Evolutionary conservation across 2,329 filamentous ascomycete genomes (phyloP), one percentile per base, ranked within the genome.

Genomic region (Thelonectria blattea): DNA sequence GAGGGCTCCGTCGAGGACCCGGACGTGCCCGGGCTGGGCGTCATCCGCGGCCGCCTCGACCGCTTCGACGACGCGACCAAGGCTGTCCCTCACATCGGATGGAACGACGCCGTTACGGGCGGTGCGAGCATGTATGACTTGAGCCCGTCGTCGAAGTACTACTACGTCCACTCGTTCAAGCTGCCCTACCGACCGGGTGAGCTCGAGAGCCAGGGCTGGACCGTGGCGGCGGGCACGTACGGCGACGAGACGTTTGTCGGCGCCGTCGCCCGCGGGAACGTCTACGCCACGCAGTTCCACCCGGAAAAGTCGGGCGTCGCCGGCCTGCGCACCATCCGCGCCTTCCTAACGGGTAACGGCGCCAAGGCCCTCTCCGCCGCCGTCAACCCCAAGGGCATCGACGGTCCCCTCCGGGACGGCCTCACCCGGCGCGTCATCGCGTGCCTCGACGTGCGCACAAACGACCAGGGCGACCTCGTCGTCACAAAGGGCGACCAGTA

Each of bases 401-500:
- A 34, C 10, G 52, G 64, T 7, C 27, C 2, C 2, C 71, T 71
- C 66, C 65, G 71, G 58, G 87, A 93, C 67, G 93, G 93, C 17
- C 82, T 99, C 52, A 99, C 95, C n/a, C 85, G 93, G 61, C 87
- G 95, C 66, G 88, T 99, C 52, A 98, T 99, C 73, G 95, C 95
- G 27, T 99, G 95, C 73, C 87, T 99, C 27, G 95, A 99, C 73
- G 95, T 99, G 52, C 90, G 95, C 45, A 87, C 93, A 54, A 99
- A 99, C 76, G 95, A 99, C 75, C 83, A 90, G 62, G 95, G 95
- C 34, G 95, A 99, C 76, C 83, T 99, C 10, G 95, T 99, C 0
- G 95, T 99, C 39, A 99, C 95, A 14, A 99, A 99, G 78, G 95
- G 95, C 58, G 95, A 99, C 78, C 94, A 98, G 76, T 99, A 99